phyloP scores from a whole-genome alignment of 2,329 filamentous ascomycete genomes.

The Onygenales sp. region DNA sequence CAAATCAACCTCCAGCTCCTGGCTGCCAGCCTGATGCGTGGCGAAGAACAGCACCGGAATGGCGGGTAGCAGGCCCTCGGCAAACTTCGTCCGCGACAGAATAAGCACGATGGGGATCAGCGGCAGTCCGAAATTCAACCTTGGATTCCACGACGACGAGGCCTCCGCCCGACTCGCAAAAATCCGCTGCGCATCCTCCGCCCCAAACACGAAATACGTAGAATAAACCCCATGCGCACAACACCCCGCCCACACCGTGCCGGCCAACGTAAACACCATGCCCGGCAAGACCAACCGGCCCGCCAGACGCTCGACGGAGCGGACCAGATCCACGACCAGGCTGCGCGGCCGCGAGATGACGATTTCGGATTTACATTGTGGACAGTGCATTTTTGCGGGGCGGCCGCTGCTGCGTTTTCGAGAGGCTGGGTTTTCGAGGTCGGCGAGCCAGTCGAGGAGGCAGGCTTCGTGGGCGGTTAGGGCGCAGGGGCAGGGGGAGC shows the following conservation, averaged over 20 bases:
- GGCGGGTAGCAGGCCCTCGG: constrained; percentile 54
- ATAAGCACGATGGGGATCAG: constrained; percentile 60
- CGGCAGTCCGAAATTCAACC: constrained; percentile 51
- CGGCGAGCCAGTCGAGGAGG: constrained; percentile 86
- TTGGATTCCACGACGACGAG: constrained; percentile 33
- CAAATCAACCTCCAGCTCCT: constrained; percentile 43
- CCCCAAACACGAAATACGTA: constrained; percentile 57
- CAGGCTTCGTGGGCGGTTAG: constrained; percentile 85
- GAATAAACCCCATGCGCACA: constrained; percentile 53
- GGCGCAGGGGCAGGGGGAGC: constrained; percentile 81
- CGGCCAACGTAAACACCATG: constrained; percentile 42
- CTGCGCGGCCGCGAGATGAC: constrained; percentile 65
- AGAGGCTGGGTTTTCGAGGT: constrained; percentile 59
- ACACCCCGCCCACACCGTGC: constrained; percentile 42
- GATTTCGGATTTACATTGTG: constrained; percentile 81
- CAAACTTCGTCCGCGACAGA: constrained; percentile 55
- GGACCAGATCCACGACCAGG: constrained; percentile 57
- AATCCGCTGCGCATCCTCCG: constrained; percentile 49
- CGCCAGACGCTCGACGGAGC: constrained; percentile 48
- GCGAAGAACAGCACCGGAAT: constrained; percentile 50
- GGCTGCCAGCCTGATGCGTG: constrained; percentile 32
- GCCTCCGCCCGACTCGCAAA: constrained; percentile 31
- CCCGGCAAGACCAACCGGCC: constrained; percentile 56
- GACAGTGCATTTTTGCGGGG: constrained; percentile 62
- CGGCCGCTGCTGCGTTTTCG: constrained; percentile 37